phyloP scores from a whole-genome alignment of 345 rosid genomes.

The Lepidium aucheri region DNA sequence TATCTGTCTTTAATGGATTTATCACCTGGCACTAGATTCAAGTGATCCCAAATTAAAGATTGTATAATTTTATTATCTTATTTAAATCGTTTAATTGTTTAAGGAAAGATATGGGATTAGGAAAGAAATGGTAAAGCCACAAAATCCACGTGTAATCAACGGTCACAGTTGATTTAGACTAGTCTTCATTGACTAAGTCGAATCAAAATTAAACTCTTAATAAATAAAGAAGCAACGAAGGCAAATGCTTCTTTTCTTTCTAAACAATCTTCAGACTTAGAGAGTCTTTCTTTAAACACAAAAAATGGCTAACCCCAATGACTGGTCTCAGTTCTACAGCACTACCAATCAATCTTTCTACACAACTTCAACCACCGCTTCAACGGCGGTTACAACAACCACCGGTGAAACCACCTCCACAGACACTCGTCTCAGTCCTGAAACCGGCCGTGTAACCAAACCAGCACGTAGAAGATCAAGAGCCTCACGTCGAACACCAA shows the following conservation, averaged over 20 bases:
- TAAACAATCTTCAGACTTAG: neutral
- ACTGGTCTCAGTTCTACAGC: conserved; percentile 63
- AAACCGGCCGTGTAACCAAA: conserved; percentile 63
- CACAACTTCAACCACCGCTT: conserved; percentile 25
- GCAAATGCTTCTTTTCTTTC: conserved; percentile 20
- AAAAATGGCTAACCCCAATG: conserved; percentile 55
- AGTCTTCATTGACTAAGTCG: conserved; percentile 34
- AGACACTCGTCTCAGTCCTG: conserved; percentile 44
- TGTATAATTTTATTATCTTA: no score
- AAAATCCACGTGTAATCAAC: conserved; percentile 25
- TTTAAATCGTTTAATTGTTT: no score
- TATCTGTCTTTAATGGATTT: no score
- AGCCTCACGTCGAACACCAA: conserved; percentile 92
- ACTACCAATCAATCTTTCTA: conserved; percentile 39
- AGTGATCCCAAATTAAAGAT: no score
- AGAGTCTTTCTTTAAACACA: conserved; percentile 11
- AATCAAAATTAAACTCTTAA: neutral
- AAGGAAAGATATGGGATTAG: neutral
- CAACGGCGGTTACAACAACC: conserved; percentile 27
- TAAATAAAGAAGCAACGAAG: conserved; percentile 17
- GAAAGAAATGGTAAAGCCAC: conserved; percentile 10
- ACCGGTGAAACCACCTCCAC: conserved; percentile 14
- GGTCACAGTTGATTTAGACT: conserved; percentile 22
- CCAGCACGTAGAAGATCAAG: conserved; percentile 79
- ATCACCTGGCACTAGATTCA: no score